phyloP scores from a whole-genome alignment of 257 asterid genomes.

The Ilex asprella region DNA sequence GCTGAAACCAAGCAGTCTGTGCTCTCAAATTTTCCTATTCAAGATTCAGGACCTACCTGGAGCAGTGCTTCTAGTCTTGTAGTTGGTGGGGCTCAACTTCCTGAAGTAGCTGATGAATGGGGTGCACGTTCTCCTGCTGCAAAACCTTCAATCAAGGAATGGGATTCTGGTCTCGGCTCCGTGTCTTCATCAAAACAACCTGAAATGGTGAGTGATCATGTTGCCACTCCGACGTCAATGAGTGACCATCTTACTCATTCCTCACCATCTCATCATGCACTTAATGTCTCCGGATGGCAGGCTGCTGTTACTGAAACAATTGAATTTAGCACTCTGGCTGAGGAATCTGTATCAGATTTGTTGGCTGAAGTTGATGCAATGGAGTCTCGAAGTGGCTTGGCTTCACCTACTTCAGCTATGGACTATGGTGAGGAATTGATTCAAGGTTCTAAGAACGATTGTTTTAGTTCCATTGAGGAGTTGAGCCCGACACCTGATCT shows the following conservation, averaged over 20 bases:
- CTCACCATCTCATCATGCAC: conserved; percentile 29
- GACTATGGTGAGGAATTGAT: conserved; percentile 40
- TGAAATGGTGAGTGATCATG: conserved; percentile 29
- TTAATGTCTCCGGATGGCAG: conserved; percentile 46
- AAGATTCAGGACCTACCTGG: conserved; percentile 47
- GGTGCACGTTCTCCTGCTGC: conserved; percentile 49
- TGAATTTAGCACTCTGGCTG: conserved; percentile 64
- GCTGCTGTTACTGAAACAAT: conserved; percentile 39
- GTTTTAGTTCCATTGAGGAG: conserved; percentile 54
- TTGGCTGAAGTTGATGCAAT: conserved; percentile 79
- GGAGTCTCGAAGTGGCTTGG: conserved; percentile 40
- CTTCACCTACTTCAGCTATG: conserved; percentile 49
- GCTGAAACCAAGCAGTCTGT: conserved; percentile 35
- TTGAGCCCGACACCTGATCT: conserved; percentile 37
- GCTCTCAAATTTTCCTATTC: conserved; percentile 27
- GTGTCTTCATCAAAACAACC: conserved; percentile 34
- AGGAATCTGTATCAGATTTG: conserved; percentile 70
- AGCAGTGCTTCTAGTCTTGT: conserved; percentile 27
- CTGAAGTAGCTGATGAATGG: conserved; percentile 48
- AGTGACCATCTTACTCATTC: conserved; percentile 24
- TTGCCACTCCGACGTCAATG: conserved; percentile 21
- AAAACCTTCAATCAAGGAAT: conserved; percentile 39
- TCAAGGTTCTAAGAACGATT: conserved; percentile 40
- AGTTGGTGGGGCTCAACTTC: conserved; percentile 39
- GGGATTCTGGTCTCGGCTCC: conserved; percentile 39